Percentiles rank a stretch among this genome's conserved stretches.
These are phyloP conservation scores for Entophlyctis helioformis DNA, from an alignment of 192 early-diverging fungal genomes.

Conservation along the genomic window DNA sequence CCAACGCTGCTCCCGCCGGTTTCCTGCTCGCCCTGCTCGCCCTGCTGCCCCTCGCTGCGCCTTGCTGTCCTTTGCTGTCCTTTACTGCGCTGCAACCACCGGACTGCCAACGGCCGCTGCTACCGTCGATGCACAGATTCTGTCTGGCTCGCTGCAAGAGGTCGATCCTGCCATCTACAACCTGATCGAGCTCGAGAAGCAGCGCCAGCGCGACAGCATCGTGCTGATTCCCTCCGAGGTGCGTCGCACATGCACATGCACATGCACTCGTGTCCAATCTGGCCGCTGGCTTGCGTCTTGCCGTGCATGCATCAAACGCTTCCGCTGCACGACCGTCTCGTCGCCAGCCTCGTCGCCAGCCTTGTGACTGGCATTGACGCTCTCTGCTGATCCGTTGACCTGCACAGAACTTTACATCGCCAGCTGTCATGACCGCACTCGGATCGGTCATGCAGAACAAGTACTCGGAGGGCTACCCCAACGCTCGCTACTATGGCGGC, in stretches of 20 bases:
- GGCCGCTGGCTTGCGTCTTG: too few species aligned
- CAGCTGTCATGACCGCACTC: slow-evolving; percentile 88
- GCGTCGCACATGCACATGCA: slow-evolving; percentile 1
- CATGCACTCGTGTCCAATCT: too few species aligned
- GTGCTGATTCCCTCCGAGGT: slow-evolving; percentile 96
- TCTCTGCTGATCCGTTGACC: not conserved
- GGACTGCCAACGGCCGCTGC: too few species aligned
- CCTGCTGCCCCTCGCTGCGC: not conserved
- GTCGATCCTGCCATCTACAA: slow-evolving; percentile 83
- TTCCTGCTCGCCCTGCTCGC: not conserved
- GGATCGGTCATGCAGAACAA: slow-evolving; percentile 99
- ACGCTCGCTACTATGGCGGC: slow-evolving; percentile 97
- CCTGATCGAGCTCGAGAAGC: slow-evolving; percentile 93
- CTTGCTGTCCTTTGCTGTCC: not conserved
- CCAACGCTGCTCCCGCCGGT: not conserved
- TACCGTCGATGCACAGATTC: slow-evolving; percentile 10
- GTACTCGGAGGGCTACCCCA: slow-evolving; percentile 96
- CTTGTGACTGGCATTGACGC: not conserved
- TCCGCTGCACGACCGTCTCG: not conserved
- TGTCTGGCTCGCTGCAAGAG: slow-evolving; percentile 65
- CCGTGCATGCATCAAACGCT: not conserved
- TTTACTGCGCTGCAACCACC: too few species aligned
- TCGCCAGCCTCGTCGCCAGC: not conserved
- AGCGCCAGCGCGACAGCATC: slow-evolving; percentile 81
- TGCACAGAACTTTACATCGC: slow-evolving; percentile 95